Evolutionary conservation across 2,329 filamentous ascomycete species (phyloP).

Genomic region (Pseudopyricularia cyperi): DNA sequence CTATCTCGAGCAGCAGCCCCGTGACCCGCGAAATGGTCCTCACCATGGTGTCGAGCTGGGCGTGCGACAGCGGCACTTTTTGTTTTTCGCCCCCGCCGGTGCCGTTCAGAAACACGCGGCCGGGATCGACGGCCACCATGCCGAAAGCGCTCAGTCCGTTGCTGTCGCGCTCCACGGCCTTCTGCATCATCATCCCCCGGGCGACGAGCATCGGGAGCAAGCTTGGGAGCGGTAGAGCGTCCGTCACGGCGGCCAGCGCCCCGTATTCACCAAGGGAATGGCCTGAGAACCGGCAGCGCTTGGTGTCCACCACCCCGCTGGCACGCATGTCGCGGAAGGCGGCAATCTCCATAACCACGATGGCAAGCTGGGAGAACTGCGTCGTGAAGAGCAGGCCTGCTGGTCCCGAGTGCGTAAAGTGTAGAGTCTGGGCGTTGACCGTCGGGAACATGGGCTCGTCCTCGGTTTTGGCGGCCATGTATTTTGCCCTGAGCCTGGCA

Average conservation of each 20-base stretch:
- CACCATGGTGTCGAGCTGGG: constrained; percentile 11
- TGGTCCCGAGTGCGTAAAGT: constrained; percentile 14
- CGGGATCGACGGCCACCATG: constrained; percentile 17
- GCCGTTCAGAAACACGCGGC: constrained; percentile 6
- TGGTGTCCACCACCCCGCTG: constrained; percentile 12
- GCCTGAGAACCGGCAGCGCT: constrained; percentile 11
- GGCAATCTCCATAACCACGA: constrained; percentile 17
- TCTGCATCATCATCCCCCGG: constrained; percentile 20
- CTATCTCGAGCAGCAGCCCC: constrained; percentile 16
- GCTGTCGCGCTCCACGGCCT: constrained; percentile 14
- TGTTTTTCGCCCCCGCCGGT: background rate
- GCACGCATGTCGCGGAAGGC: constrained; percentile 14
- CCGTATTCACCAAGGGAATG: constrained; percentile 20
- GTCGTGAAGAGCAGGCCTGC: constrained; percentile 17
- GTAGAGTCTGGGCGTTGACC: constrained; percentile 11
- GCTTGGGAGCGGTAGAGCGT: constrained; percentile 14
- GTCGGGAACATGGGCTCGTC: background rate
- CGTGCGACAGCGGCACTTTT: background rate
- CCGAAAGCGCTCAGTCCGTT: constrained; percentile 12
- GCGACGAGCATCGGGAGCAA: constrained; percentile 16
- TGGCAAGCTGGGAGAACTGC: constrained; percentile 20
- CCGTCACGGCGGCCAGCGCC: constrained; percentile 13
- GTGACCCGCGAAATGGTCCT: constrained; percentile 10
- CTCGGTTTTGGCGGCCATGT: background rate
- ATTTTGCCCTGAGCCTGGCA: constrained; percentile 12